Evolutionary conservation across 257 asterid genomes (phyloP).

Genomic region (Jacaranda copaia): DNA sequence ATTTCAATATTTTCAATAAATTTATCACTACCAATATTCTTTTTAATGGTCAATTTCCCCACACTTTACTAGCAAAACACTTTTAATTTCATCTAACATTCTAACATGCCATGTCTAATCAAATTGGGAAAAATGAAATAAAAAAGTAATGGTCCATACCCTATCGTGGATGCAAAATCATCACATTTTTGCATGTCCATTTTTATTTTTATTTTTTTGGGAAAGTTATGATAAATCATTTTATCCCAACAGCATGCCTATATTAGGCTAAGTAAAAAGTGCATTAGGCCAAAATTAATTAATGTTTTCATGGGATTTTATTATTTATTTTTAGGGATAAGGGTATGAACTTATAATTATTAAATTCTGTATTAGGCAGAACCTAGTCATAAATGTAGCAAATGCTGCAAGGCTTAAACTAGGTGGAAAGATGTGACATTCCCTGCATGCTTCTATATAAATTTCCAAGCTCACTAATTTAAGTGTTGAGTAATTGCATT

Average conservation of each 20-base stretch:
- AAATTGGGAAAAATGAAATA: conserved; percentile 6
- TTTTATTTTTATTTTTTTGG: not conserved
- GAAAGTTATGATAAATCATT: conserved; percentile 11
- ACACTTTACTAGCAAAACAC: conserved; percentile 20
- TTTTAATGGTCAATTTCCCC: conserved; percentile 9
- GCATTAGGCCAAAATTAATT: not conserved
- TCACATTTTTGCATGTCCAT: not conserved
- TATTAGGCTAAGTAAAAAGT: conserved; percentile 25
- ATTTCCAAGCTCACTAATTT: not conserved
- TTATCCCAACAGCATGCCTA: conserved; percentile 10
- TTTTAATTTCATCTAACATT: not conserved
- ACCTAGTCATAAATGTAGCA: not conserved
- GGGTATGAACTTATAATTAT: not conserved
- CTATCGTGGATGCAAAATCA: not conserved
- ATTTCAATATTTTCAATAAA: conserved; percentile 1
- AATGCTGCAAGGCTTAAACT: conserved; percentile 18
- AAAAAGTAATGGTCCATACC: not conserved
- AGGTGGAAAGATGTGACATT: conserved; percentile 11
- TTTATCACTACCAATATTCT: not conserved
- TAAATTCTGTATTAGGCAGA: not conserved
- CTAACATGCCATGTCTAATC: conserved; percentile 18
- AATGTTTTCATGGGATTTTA: not conserved
- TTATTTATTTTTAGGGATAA: not conserved
- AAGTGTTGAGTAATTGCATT: too few species aligned
- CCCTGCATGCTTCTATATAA: not conserved